Percentiles rank a stretch among this genome's conserved stretches.
Evolutionary conservation across 108 stramenopile genomes (phyloP).

Genomic region (Ochromonas danica): DNA sequence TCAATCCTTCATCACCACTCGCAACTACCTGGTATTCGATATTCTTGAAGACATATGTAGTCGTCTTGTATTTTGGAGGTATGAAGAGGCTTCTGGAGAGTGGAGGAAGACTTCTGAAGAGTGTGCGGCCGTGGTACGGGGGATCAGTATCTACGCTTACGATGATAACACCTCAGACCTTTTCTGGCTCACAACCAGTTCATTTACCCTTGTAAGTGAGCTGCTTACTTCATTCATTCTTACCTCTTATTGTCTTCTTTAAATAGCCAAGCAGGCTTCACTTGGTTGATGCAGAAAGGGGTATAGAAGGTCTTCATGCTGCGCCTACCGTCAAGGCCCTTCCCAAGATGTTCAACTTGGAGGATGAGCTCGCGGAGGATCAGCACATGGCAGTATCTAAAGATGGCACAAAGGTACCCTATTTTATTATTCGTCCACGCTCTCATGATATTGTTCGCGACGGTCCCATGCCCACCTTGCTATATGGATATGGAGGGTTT

Average conservation of each 20-base stretch:
- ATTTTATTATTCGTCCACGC: background rate
- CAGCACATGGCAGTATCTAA: background rate
- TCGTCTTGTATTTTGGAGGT: conserved; percentile 25
- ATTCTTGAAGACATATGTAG: conserved; percentile 25
- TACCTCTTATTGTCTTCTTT: no score
- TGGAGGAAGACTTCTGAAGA: no score
- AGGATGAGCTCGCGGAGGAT: background rate
- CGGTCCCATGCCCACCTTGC: conserved; percentile 47
- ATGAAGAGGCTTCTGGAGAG: background rate
- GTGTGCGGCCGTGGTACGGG: background rate
- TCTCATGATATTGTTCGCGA: background rate
- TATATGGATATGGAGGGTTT: conserved; percentile 92
- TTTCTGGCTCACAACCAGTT: conserved; percentile 37
- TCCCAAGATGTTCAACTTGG: background rate
- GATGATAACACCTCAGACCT: conserved; percentile 16
- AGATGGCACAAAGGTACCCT: conserved; percentile 23
- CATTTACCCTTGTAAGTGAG: no score
- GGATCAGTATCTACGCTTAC: background rate
- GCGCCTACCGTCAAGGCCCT: background rate
- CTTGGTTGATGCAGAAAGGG: background rate
- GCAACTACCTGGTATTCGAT: conserved; percentile 16
- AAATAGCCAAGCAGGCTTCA: background rate
- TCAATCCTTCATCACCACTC: background rate
- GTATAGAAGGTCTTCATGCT: background rate
- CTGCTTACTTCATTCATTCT: no score